Base-by-base conservation (phyloP, 495 filamentous ascomycete species). In the Hypoxylon perforatum region DNA sequence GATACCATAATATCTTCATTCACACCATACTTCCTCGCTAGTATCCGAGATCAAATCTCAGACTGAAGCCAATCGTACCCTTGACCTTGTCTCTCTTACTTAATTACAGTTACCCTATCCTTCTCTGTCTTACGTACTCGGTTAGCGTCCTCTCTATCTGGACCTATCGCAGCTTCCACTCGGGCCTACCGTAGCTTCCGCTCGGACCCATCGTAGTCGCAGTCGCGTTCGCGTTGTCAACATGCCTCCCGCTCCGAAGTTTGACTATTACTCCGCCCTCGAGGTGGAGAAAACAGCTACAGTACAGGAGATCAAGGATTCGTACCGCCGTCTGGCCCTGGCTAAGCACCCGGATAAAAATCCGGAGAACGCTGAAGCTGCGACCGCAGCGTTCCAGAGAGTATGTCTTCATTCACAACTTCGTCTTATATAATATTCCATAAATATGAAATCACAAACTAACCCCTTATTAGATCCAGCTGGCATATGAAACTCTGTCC, bases 311-410 rank as follows among this genome's bases (percentile, higher is more conserved):
- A 91, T 98, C 78, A 97, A 96, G 85, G 94, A 94, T 77, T 93
- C 94, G 3, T 98, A 97, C 81, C 86, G 93, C 42, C 96, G 92
- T 76, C 79, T 96, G 69, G 94, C 95, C 25, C 93, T 96, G 65
- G 80, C 90, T 45, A 91, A 95, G 72, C 94, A 98, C 73, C 94
- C 94, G 1, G 94, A 98, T 78, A 98, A 97, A 86, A 97, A 97
- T 80, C 91, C 88, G 0, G 90, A 90, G 49, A 89, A 92, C 61
- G 12, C 10, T 0, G 53, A 63, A 18, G 58, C 60, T 14, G 77
- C 76, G 1, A 77, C 74, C 0, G 63, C 45, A 19, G 44, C 48
- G 23, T 78, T 78, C 42, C 74, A 76, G 25, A 66, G 69, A 63
- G 76, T 78, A 70, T 23, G 63, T 52, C 48, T 10, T 23, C 21